Conservation (phyloP, 2,329 filamentous ascomycete species). For the Botryotinia globosa region DNA sequence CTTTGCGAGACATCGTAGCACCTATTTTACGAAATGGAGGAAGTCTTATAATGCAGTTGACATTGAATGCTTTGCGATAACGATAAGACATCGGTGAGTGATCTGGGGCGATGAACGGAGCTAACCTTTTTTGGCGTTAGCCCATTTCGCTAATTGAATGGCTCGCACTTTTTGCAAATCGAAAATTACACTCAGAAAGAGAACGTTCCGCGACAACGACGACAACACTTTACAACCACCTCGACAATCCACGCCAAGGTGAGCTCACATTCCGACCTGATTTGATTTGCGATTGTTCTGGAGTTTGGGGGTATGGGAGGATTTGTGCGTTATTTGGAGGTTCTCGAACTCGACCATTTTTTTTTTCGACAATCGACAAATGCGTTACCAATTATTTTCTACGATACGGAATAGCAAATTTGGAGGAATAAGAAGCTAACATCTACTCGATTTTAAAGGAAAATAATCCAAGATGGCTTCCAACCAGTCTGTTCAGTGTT, state of each 20-base stretch:
- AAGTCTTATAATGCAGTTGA: background rate
- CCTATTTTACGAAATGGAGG: background rate
- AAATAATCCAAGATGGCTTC: constrained; percentile 47
- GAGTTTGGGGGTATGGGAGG: constrained; percentile 1
- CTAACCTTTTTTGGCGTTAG: constrained; percentile 10
- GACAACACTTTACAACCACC: constrained; percentile 23
- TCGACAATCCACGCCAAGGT: constrained; percentile 22
- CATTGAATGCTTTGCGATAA: constrained; percentile 10
- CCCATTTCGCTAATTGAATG: constrained; percentile 20
- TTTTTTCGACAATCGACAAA: constrained; percentile 1
- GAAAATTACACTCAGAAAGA: constrained; percentile 16
- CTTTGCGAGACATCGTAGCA: constrained; percentile 64
- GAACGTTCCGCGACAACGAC: constrained; percentile 22
- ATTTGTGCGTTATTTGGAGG: constrained; percentile 1
- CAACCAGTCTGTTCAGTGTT: constrained; percentile 88
- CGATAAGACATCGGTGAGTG: constrained; percentile 6
- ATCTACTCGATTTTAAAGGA: constrained; percentile 13
- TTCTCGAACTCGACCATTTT: constrained; percentile 1
- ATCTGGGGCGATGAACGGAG: background rate
- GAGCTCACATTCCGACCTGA: constrained; percentile 8
- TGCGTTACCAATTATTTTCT: background rate
- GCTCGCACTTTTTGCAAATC: constrained; percentile 21
- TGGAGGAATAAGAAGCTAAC: constrained; percentile 16
- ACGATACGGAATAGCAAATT: background rate
- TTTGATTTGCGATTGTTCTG: background rate